Conservation (phyloP, 768 basidiomycete species). For the Coprinellus micaceus region DNA sequence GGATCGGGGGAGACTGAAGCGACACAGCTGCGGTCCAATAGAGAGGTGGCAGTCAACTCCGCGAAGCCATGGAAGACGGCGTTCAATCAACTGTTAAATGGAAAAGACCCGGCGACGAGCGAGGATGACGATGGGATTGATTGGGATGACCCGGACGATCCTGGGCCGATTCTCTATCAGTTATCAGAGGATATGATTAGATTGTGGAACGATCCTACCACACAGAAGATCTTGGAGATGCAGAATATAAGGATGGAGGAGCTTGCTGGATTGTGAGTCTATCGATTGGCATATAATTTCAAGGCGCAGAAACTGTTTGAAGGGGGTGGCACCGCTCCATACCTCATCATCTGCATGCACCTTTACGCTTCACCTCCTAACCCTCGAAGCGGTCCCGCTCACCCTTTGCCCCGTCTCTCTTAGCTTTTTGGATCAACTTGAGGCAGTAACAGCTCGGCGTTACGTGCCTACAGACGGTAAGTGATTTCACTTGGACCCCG, state of each 20-base stretch:
- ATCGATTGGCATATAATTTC: no score
- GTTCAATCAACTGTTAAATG: constrained; percentile 33
- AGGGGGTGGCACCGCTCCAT: no score
- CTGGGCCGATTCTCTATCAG: constrained; percentile 51
- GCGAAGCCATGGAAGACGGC: constrained; percentile 47
- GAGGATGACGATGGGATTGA: constrained; percentile 32
- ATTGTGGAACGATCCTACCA: constrained; percentile 58
- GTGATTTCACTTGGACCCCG: no score
- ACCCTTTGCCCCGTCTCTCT: constrained; percentile 16
- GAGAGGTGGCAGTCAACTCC: constrained; percentile 54
- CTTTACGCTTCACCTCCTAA: not conserved
- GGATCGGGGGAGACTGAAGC: constrained; percentile 33
- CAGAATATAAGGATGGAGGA: constrained; percentile 63
- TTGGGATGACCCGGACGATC: constrained; percentile 52
- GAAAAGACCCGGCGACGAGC: constrained; percentile 22
- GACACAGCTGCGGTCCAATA: constrained; percentile 10
- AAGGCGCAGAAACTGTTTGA: no score
- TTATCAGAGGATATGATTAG: constrained; percentile 61
- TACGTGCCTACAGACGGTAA: constrained; percentile 68
- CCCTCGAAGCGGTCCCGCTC: not conserved
- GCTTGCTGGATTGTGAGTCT: constrained; percentile 66
- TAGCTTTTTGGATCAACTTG: constrained; percentile 69
- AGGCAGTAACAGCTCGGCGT: constrained; percentile 55
- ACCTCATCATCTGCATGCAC: no score
- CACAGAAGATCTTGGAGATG: constrained; percentile 46